These are phyloP conservation scores for Trichosporon sp. DNA, from an alignment of 1,284 basidiomycete species.

Conservation along the genomic window DNA sequence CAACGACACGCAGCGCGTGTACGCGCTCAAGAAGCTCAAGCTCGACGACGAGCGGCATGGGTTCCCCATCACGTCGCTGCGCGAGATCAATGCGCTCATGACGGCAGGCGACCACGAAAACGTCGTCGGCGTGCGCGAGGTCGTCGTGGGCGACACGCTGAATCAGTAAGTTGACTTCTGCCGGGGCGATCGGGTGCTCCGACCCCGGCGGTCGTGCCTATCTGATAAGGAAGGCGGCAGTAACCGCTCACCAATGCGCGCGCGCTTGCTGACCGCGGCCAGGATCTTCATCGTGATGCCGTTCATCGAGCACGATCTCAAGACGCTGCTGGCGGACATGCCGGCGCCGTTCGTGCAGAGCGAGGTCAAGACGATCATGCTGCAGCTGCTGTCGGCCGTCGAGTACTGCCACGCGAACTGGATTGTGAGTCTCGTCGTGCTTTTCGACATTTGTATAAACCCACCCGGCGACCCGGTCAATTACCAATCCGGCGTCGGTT, in stretches of 20 bases:
- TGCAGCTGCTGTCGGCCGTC: slow-evolving; percentile 89
- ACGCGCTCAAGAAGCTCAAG: slow-evolving; percentile 97
- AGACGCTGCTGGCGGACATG: slow-evolving; percentile 89
- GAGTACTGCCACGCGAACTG: slow-evolving; percentile 89
- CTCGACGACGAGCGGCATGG: slow-evolving; percentile 96
- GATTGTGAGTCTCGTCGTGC: slow-evolving; percentile 60
- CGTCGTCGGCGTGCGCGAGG: slow-evolving; percentile 89
- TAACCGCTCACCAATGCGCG: background rate
- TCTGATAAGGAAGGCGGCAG: background rate
- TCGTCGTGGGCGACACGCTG: slow-evolving; percentile 97
- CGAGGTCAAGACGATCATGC: slow-evolving; percentile 94
- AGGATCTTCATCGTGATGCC: slow-evolving; percentile 99
- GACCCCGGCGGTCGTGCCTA: slow-evolving; percentile 26
- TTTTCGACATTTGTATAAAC: background rate
- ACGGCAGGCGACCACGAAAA: slow-evolving; percentile 79
- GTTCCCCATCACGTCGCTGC: slow-evolving; percentile 93
- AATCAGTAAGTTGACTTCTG: slow-evolving; percentile 96
- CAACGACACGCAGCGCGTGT: slow-evolving; percentile 87
- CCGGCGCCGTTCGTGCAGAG: slow-evolving; percentile 91
- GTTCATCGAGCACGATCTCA: slow-evolving; percentile 98
- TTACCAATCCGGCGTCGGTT: background rate
- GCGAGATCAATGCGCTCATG: slow-evolving; percentile 94
- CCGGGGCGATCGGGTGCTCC: background rate
- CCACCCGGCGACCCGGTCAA: background rate
- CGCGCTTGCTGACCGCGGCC: slow-evolving; percentile 23